Evolutionary conservation across 495 filamentous ascomycete genomes (phyloP).

Genomic region (Penicillium alfredii): DNA sequence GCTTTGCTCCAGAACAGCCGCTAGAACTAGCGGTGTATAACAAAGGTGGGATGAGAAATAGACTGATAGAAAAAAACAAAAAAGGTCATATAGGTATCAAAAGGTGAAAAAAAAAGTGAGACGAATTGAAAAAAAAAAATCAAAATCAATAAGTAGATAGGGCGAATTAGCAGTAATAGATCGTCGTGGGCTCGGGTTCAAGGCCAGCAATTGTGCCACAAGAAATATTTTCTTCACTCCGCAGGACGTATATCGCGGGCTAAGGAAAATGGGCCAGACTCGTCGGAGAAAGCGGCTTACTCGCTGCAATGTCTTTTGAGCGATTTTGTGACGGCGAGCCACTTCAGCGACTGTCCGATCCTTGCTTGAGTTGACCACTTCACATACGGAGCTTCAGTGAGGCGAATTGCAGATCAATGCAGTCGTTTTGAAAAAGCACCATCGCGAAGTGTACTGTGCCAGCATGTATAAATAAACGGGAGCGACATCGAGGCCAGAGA

Average conservation of each 20-base stretch:
- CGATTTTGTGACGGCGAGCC: conserved; percentile 39
- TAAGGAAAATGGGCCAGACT: conserved; percentile 38
- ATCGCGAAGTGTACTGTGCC: conserved; percentile 46
- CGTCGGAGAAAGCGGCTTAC: conserved; percentile 30
- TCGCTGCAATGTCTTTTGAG: conserved; percentile 32
- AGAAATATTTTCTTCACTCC: conserved; percentile 53
- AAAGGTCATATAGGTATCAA: no score
- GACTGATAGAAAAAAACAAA: no score
- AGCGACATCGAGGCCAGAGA: conserved; percentile 20
- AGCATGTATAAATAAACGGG: conserved; percentile 45
- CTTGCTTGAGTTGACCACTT: conserved; percentile 48
- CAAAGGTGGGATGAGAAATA: no score
- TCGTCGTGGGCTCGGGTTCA: no score
- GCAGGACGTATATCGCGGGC: no score
- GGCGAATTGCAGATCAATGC: conserved; percentile 34
- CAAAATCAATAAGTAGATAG: no score
- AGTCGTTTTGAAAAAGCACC: conserved; percentile 41
- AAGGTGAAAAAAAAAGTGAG: no score
- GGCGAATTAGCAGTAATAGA: no score
- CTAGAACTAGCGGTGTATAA: no score
- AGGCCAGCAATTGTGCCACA: no score
- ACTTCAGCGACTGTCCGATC: conserved; percentile 42
- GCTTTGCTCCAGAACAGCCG: conserved; percentile 37
- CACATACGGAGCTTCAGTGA: conserved; percentile 27
- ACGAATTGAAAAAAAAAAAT: no score